Conservation (phyloP, 2,329 filamentous ascomycete species). For the Xylariales sp. region DNA sequence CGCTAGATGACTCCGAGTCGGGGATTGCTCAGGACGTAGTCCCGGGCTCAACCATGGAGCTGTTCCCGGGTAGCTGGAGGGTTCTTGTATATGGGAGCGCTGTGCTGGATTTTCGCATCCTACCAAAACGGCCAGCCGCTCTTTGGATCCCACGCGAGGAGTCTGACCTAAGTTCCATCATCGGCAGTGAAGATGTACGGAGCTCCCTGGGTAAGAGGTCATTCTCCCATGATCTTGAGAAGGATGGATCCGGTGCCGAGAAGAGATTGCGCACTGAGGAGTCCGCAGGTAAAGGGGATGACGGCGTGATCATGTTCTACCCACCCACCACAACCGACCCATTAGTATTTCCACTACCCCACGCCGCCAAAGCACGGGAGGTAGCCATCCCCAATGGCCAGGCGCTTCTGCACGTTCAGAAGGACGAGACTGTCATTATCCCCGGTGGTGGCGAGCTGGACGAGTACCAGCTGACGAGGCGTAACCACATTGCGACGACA, state of each 20-base stretch:
- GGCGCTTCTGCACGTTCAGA: slow-evolving; percentile 45
- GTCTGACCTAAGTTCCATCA: slow-evolving; percentile 20
- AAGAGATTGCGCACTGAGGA: slow-evolving; percentile 35
- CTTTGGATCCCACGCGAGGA: slow-evolving; percentile 27
- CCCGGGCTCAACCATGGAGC: slow-evolving; percentile 37
- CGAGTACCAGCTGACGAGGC: slow-evolving; percentile 50
- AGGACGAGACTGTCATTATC: slow-evolving; percentile 44
- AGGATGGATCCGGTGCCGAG: slow-evolving; percentile 24
- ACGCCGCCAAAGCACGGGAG: slow-evolving; percentile 41
- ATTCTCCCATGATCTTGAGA: slow-evolving; percentile 38
- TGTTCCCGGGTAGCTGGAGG: slow-evolving; percentile 53
- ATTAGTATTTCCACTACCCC: slow-evolving; percentile 48
- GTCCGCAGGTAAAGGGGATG: slow-evolving; percentile 26
- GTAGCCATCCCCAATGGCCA: slow-evolving; percentile 42
- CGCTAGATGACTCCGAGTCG: slow-evolving; percentile 32
- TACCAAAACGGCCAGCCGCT: slow-evolving; percentile 48
- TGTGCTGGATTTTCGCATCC: slow-evolving; percentile 53
- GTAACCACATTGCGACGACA: slow-evolving; percentile 52
- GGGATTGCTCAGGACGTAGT: slow-evolving; percentile 40
- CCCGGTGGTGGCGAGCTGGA: slow-evolving; percentile 47
- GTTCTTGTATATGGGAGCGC: slow-evolving; percentile 45
- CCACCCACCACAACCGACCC: slow-evolving; percentile 44
- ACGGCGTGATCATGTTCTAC: slow-evolving; percentile 50
- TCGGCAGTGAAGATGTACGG: slow-evolving; percentile 26
- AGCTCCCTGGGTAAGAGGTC: slow-evolving; percentile 49